Evolutionary conservation across 768 basidiomycete genomes (phyloP), one percentile per base, ranked within the genome.

Genomic region (Mycena olivaceomarginata): DNA sequence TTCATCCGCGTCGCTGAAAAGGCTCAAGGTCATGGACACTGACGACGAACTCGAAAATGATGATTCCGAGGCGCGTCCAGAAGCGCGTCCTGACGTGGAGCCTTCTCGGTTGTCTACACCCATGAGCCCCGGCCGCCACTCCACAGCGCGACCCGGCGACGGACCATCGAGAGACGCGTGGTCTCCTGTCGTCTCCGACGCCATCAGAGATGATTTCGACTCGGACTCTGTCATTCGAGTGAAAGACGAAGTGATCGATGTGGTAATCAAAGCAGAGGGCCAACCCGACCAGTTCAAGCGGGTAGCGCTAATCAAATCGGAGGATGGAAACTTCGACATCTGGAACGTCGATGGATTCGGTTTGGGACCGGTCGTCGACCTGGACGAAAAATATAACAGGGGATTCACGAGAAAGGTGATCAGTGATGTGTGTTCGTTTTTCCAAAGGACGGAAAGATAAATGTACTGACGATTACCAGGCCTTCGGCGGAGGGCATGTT

Each of bases 371-470:
- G 46, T 68, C 12, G n/a, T 74, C 11, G 62, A 69, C 41, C 64
- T 78, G 16, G 62, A 64, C 25, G 65, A 70, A 62, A 74, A 64
- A 40, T 70, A 76, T 9, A 70, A 66, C 20, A 15, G 74, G 2
- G 78, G 80, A 31, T 82, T 80, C 65, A 65, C 57, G 13, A 65
- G 81, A 7, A 74, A 69, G 20, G 81, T 80, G 31, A 82, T 82
- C 37, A 45, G 70, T 9, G 70, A 79, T 57, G 77, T 81, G 48
- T 10, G 77, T 45, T 43, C 15, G 10, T 11, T 37, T 51, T 1
- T 64, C 51, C 4, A 0, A 20, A 18, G 10, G 2, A 6, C 53
- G 51, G 31, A 3, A 40, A 40, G 9, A 39, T 15, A 20, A 4
- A 18, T 20, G 53, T 67, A 20, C 53, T 40, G 8, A 46, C 40